Evolutionary conservation across 768 basidiomycete species (phyloP).

Genomic region (Agaricus subrufescens): DNA sequence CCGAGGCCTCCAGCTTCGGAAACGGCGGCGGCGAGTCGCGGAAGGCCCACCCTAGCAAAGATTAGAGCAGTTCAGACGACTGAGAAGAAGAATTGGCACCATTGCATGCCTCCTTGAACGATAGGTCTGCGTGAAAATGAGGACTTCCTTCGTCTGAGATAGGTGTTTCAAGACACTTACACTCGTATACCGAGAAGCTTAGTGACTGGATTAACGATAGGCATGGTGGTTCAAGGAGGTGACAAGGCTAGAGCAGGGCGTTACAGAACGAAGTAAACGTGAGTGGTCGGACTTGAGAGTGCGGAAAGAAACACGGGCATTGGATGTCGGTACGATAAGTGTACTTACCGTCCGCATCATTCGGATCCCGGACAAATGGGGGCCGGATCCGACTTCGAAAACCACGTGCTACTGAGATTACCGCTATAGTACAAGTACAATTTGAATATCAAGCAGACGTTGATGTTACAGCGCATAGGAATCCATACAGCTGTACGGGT

Average conservation of each 20-base stretch:
- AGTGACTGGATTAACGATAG: conserved; percentile 53
- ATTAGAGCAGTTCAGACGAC: background rate
- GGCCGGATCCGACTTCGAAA: too few species aligned
- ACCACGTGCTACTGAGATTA: too few species aligned
- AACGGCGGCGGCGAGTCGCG: conserved; percentile 69
- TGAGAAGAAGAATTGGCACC: conserved; percentile 34
- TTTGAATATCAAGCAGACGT: too few species aligned
- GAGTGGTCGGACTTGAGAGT: too few species aligned
- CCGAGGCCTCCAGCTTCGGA: conserved; percentile 83
- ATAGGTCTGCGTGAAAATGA: conserved; percentile 47
- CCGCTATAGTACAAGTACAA: too few species aligned
- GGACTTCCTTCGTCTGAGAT: background rate
- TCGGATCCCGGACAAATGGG: too few species aligned
- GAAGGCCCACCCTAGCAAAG: conserved; percentile 70
- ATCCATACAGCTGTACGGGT: too few species aligned
- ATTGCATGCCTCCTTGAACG: conserved; percentile 91
- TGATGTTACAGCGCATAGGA: too few species aligned
- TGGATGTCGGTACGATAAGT: too few species aligned
- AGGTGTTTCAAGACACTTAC: conserved; percentile 32
- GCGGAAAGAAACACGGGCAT: too few species aligned
- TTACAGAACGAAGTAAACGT: background rate
- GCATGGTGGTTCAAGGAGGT: conserved; percentile 19
- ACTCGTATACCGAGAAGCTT: conserved; percentile 62
- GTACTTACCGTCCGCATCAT: too few species aligned
- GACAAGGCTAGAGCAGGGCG: background rate